These are phyloP conservation scores for Mortierella sp. DNA, from an alignment of 371 early-diverging fungal genomes.

Conservation along the genomic window DNA sequence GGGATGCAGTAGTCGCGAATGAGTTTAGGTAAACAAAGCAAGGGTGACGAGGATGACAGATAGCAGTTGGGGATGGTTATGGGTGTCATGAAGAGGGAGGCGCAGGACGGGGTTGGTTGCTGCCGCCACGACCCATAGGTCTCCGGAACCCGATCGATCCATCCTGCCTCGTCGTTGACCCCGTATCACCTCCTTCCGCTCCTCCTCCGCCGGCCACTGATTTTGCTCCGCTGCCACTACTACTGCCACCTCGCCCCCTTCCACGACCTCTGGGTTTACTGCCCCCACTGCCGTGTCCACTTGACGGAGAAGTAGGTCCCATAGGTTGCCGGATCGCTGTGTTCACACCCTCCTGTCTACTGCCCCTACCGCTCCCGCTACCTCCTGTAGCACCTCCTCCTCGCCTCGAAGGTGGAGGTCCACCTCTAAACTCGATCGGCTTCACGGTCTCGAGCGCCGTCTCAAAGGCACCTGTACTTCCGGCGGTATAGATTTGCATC, in stretches of 20 bases:
- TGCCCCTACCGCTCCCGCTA: neutral
- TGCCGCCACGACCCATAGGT: slow-evolving; percentile 3
- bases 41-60: neutral
- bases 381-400: slow-evolving; percentile 5
- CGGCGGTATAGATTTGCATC: neutral
- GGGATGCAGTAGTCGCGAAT: neutral
- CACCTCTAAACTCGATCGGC: slow-evolving; percentile 35
- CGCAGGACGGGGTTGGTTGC: neutral
- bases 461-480: neutral
- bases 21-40: neutral
- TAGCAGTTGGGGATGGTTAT: neutral
- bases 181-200: neutral
- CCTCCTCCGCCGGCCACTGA: neutral
- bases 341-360: neutral
- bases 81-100: neutral
- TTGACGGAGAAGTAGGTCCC: slow-evolving; percentile 16
- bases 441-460: slow-evolving; percentile 7
- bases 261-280: neutral
- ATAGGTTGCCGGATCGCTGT: slow-evolving; percentile 32
- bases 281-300: neutral
- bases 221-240: neutral
- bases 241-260: slow-evolving; percentile 2
- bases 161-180: slow-evolving; percentile 14
- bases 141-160: slow-evolving; percentile 44
- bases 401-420: slow-evolving; percentile 15